Evolutionary conservation across 768 basidiomycete species (phyloP).

Genomic region (Crepidotus variabilis): DNA sequence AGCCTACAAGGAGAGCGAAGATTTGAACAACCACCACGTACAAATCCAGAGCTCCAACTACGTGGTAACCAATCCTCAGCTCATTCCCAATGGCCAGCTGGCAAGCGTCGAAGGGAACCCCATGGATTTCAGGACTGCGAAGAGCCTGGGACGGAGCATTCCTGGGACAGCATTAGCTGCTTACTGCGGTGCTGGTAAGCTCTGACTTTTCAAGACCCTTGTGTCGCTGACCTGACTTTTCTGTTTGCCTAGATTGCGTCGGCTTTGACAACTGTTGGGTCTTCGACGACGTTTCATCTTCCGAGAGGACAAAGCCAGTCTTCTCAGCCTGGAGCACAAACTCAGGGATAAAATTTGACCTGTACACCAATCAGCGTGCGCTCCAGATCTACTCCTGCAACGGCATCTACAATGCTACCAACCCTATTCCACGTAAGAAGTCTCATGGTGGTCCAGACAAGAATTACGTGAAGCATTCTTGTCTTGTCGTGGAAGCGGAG

Average conservation of each 20-base stretch:
- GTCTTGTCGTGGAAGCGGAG: slow-evolving; percentile 43
- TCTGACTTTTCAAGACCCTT: not conserved
- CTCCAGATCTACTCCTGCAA: slow-evolving; percentile 44
- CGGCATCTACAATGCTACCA: slow-evolving; percentile 29
- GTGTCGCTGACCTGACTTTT: not conserved
- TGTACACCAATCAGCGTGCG: slow-evolving; percentile 42
- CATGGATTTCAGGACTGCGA: slow-evolving; percentile 39
- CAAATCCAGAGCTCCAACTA: slow-evolving; percentile 35
- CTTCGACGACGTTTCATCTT: slow-evolving; percentile 29
- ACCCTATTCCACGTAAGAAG: slow-evolving; percentile 37
- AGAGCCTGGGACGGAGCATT: slow-evolving; percentile 34
- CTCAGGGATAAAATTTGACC: slow-evolving; percentile 43
- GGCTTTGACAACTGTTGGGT: slow-evolving; percentile 48
- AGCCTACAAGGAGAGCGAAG: slow-evolving; percentile 37
- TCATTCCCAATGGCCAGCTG: slow-evolving; percentile 39
- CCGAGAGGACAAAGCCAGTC: slow-evolving; percentile 25
- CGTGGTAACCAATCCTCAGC: slow-evolving; percentile 34
- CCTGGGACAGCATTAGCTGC: slow-evolving; percentile 28
- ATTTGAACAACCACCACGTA: slow-evolving; percentile 31
- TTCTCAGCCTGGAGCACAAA: slow-evolving; percentile 42
- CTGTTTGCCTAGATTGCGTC: slow-evolving; percentile 28
- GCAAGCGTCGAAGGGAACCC: slow-evolving; percentile 31
- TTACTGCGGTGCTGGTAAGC: slow-evolving; percentile 37
- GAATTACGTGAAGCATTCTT: slow-evolving; percentile 35
- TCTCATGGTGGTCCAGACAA: slow-evolving; percentile 35